Evolutionary conservation across 169 alveolate genomes (phyloP), one percentile per base, ranked within the genome.

Genomic region (Neospora caninum): DNA sequence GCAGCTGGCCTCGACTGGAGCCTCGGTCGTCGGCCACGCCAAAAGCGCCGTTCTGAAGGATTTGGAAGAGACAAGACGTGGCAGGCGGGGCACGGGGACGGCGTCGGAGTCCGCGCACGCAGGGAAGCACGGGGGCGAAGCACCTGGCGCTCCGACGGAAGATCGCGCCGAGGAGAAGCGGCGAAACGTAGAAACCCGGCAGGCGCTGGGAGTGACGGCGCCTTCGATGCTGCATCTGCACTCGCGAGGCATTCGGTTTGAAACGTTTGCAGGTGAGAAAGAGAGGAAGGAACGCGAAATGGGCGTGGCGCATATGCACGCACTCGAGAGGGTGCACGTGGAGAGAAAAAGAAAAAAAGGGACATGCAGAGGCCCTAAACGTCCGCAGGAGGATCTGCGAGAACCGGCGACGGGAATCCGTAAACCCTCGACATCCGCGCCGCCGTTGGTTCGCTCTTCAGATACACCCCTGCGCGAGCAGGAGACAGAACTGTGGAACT

Each of bases 141-240:
- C n/a, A 22, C 16, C n/a, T 27, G n/a, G 73, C n/a, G 73, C 31
- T 29, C 31, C 73, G 73, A 29, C 25, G 31, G 7, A 27, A 22
- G 31, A 22, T n/a, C n/a, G n/a, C n/a, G n/a, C n/a, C 73, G 73
- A 64, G 31, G 73, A 64, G 73, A 64, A 64, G 31, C n/a, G 25
- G n/a, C 73, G 73, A 27, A 7, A 1, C 34, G 73, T 29, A 27
- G 73, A 64, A 64, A 29, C n/a, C 16, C 73, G 73, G 20, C n/a
- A 4, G 73, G 31, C 73, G 16, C 31, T 64, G 34, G 84, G 84
- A 13, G 25, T 36, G 84, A 73, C 45, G n/a, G 43, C 42, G 39
- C 84, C 84, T 18, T 31, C 45, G 84, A 73, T 73, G 84, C 42
- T 73, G 41, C 84, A 73, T n/a, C 84, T 73, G 84, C 84, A 73